Base-by-base conservation (phyloP, 345 rosid species). In the Eucalyptus microcorys region DNA sequence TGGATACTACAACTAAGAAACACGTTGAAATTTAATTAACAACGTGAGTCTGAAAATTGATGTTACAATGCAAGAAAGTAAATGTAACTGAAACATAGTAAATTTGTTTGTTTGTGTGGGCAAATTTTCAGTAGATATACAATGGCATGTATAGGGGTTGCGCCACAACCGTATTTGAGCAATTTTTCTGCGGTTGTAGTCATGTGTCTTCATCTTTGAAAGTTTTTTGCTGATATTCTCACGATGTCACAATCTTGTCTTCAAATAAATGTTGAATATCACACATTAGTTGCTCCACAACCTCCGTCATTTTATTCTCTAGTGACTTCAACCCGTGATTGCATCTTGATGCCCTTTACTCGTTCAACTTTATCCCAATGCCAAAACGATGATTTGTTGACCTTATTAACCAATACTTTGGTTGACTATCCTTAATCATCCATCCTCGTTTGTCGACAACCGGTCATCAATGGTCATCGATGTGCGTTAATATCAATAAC, bases 391-490 rank as follows among this genome's bases (percentile, higher is more conserved):
- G 24, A 55, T 24, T 22, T 22, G 30, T 55, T 55, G 61, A 55
- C 61, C 24, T 55, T 55, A 24, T 55, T 10, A 24, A 24, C 13
- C 61, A 55, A 24, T 55, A 55, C 61, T 24, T 55, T 55, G 12
- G 61, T 55, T 1, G 13, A 55, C 61, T 24, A 10, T 55, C 61
- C 27, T 55, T 55, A 2, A 55, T 55, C 30, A 55, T 24, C 30
- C 61, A 55, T 55, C 6, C 1, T 55, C 0, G 13, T 55, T 24
- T 55, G 13, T 55, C 0, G 61, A 55, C 61, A 55, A 55, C 13
- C 12, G 13, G 13, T 55, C 13, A 24, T 6, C 61, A 55, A 22
- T 55, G 13, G 6, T 55, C 61, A 55, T 55, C 0, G 30, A 55
- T 24, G 61, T 55, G 0, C 13, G 1, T 24, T 55, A 55, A 55